Percentiles rank a stretch among this genome's conserved stretches.
Evolutionary conservation across 169 alveolate genomes (phyloP).

Genomic region (Amoebophrya sp.): DNA sequence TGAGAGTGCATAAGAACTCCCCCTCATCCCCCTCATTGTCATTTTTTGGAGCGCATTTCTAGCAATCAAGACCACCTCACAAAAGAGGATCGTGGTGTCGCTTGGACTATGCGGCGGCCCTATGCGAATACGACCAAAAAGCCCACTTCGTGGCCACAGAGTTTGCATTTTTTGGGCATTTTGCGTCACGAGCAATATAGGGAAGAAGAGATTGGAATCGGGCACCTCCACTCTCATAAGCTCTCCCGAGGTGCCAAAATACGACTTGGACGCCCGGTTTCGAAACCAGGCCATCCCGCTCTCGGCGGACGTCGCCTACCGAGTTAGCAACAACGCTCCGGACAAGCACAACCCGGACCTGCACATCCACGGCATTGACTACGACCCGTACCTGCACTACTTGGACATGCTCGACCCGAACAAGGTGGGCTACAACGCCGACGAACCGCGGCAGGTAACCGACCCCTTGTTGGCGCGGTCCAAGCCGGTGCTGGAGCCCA

Average conservation of each 20-base stretch:
- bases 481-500: slow-evolving; percentile 11
- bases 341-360: neutral
- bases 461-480: slow-evolving; percentile 1
- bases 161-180: too few species aligned
- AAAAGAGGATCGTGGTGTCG: too few species aligned
- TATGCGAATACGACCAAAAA: too few species aligned
- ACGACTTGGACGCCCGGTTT: neutral
- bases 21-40: too few species aligned
- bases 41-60: too few species aligned
- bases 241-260: neutral
- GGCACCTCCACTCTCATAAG: too few species aligned
- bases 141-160: too few species aligned
- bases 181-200: too few species aligned
- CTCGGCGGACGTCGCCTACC: neutral
- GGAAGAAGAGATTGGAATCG: too few species aligned
- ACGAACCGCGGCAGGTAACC: neutral
- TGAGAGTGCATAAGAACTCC: too few species aligned
- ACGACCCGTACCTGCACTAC: neutral
- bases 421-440: neutral
- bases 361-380: neutral
- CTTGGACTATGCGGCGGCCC: too few species aligned
- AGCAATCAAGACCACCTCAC: too few species aligned
- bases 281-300: neutral
- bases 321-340: neutral
- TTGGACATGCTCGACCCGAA: neutral